phyloP scores from a whole-genome alignment of 2,329 filamentous ascomycete genomes.

The Botrytis squamosa region DNA sequence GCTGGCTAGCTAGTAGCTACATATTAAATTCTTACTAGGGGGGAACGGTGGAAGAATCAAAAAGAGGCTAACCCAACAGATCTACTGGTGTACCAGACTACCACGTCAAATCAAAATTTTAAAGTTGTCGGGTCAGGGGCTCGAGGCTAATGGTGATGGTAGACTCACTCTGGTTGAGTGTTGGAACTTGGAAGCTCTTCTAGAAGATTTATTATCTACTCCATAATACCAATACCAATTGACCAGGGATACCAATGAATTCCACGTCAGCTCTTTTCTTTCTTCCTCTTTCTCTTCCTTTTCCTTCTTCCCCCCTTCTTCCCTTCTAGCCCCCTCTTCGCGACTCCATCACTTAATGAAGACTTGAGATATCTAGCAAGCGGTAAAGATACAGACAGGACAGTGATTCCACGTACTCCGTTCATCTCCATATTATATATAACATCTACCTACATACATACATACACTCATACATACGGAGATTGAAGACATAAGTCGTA shows the following conservation, averaged over 20 bases:
- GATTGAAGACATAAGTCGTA: no score
- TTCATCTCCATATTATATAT: background rate
- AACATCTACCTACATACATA: background rate
- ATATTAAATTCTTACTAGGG: background rate
- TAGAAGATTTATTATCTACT: background rate
- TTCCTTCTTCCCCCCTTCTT: background rate
- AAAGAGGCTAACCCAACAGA: background rate
- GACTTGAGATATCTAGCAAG: background rate
- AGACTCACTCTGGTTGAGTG: background rate
- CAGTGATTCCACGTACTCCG: background rate
- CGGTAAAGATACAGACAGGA: background rate
- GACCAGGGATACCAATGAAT: background rate
- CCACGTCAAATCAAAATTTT: background rate
- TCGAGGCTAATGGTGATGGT: background rate
- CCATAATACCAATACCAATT: background rate
- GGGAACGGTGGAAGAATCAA: background rate
- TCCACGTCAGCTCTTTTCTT: background rate
- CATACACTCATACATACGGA: background rate
- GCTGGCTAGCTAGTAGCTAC: no score
- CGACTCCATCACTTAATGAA: background rate
- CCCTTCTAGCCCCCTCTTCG: background rate
- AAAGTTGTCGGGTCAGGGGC: background rate
- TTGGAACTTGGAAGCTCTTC: background rate
- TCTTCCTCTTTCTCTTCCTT: background rate
- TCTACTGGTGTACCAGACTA: background rate